Evolutionary conservation across 805 yeast species (phyloP).

Genomic region (Metschnikowia aberdeeniae): DNA sequence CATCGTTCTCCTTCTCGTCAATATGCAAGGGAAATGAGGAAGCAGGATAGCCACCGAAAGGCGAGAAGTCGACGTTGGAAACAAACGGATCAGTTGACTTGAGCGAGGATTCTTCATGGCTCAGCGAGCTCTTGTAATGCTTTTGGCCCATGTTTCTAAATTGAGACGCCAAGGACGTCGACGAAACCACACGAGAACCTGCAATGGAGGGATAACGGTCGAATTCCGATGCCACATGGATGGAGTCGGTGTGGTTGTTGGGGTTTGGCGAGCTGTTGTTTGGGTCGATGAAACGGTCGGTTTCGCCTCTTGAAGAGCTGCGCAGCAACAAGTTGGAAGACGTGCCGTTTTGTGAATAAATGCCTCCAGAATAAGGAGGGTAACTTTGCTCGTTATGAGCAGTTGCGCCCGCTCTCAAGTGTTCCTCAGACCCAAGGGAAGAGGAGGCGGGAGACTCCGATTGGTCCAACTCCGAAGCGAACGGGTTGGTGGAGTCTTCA

Average conservation of each 20-base stretch:
- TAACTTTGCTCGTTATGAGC: slow-evolving; percentile 25
- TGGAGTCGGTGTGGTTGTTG: slow-evolving; percentile 8
- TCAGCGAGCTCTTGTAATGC: slow-evolving; percentile 9
- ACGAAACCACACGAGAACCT: slow-evolving; percentile 55
- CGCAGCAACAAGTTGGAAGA: slow-evolving; percentile 32
- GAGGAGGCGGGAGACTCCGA: slow-evolving; percentile 8
- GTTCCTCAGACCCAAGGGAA: slow-evolving; percentile 12
- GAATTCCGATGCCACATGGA: slow-evolving; percentile 50
- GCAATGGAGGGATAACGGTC: slow-evolving; percentile 67
- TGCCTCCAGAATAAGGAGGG: slow-evolving; percentile 25
- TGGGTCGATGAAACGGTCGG: slow-evolving; percentile 14
- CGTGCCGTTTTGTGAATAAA: slow-evolving; percentile 40
- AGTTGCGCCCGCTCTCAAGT: background rate
- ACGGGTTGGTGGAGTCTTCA: slow-evolving; percentile 9
- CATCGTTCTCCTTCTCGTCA: slow-evolving; percentile 94
- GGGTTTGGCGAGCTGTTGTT: slow-evolving; percentile 4
- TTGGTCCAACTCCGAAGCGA: slow-evolving; percentile 12
- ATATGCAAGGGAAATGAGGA: slow-evolving; percentile 83
- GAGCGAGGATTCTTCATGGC: slow-evolving; percentile 21
- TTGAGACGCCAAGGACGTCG: slow-evolving; percentile 27
- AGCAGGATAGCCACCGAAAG: slow-evolving; percentile 97
- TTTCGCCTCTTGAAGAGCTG: slow-evolving; percentile 10
- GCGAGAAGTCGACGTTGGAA: slow-evolving; percentile 65
- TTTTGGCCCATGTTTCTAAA: slow-evolving; percentile 5
- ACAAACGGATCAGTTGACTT: slow-evolving; percentile 28